Percentiles rank a stretch among this genome's conserved stretches.
Evolutionary conservation across 176 grass and related monocot species (phyloP).

Genomic region (Cenchrus fungigraminus): DNA sequence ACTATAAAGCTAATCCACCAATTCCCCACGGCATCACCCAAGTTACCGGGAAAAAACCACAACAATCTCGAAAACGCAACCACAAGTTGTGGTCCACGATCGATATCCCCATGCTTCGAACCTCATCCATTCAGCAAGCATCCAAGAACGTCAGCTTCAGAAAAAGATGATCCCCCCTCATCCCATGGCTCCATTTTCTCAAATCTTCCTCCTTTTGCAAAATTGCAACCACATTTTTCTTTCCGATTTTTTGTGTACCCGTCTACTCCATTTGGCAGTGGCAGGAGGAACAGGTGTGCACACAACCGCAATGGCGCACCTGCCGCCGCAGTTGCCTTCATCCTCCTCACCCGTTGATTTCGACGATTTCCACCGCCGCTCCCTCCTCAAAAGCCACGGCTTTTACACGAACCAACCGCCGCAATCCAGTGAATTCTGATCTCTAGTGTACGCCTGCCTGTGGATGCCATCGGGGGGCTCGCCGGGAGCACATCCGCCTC

Average conservation of each 20-base stretch:
- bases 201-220: neutral
- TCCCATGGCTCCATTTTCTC: neutral
- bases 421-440: constrained; percentile 30
- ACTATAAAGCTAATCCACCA: too few species aligned
- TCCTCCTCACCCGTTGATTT: neutral
- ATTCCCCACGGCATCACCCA: too few species aligned
- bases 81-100: constrained; percentile 36
- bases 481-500: constrained; percentile 26
- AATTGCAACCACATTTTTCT: neutral
- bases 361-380: constrained; percentile 9
- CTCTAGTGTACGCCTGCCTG: constrained; percentile 6
- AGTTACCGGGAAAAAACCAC: neutral
- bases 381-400: constrained; percentile 7
- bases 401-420: constrained; percentile 9
- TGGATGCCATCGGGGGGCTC: constrained; percentile 53
- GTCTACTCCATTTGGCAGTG: constrained; percentile 28
- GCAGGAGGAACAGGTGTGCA: constrained; percentile 16
- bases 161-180: neutral
- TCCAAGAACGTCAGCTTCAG: constrained; percentile 46
- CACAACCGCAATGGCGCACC: constrained; percentile 27
- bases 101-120: neutral
- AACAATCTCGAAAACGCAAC: constrained; percentile 29
- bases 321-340: neutral
- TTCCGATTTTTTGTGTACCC: neutral
- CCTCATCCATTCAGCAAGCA: constrained; percentile 47